Percentiles rank a stretch among this genome's conserved stretches.
Conservation (phyloP, 345 rosid species). For the Trapa incisa region DNA sequence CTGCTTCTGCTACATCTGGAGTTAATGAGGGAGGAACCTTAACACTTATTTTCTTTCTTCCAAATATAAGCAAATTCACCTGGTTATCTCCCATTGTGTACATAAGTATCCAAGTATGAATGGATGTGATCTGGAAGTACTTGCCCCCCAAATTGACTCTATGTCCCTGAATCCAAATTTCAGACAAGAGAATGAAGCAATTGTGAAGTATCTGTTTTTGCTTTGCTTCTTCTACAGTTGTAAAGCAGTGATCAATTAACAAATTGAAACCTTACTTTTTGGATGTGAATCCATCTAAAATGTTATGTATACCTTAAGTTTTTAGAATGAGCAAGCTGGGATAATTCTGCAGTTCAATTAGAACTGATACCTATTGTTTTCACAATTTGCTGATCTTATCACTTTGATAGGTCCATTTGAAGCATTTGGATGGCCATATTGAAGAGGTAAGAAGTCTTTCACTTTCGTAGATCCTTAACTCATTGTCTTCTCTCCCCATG, state of each 20-base stretch:
- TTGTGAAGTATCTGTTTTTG: background rate
- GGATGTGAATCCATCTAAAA: background rate
- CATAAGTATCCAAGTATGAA: too few species aligned
- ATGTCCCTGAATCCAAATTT: background rate
- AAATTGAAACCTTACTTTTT: background rate
- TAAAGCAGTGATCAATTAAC: background rate
- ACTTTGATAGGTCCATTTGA: conserved; percentile 62
- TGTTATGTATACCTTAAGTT: background rate
- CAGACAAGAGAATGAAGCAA: background rate
- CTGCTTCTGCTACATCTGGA: background rate
- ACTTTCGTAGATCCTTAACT: conserved; percentile 12
- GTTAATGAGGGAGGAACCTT: background rate
- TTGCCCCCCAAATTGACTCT: too few species aligned
- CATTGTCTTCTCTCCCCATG: conserved; percentile 21
- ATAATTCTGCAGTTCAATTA: background rate
- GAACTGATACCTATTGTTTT: background rate
- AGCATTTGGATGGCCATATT: conserved; percentile 90
- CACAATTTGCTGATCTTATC: background rate
- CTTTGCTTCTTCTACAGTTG: background rate
- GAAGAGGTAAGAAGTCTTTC: conserved; percentile 47
- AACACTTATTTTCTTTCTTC: too few species aligned
- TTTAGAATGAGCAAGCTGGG: background rate
- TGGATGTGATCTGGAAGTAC: too few species aligned
- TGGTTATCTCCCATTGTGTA: too few species aligned
- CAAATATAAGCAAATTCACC: too few species aligned